Percentiles rank a stretch among this genome's conserved stretches.
Conservation (phyloP, 2,329 filamentous ascomycete genomes). For the Fusarium metavorans region DNA sequence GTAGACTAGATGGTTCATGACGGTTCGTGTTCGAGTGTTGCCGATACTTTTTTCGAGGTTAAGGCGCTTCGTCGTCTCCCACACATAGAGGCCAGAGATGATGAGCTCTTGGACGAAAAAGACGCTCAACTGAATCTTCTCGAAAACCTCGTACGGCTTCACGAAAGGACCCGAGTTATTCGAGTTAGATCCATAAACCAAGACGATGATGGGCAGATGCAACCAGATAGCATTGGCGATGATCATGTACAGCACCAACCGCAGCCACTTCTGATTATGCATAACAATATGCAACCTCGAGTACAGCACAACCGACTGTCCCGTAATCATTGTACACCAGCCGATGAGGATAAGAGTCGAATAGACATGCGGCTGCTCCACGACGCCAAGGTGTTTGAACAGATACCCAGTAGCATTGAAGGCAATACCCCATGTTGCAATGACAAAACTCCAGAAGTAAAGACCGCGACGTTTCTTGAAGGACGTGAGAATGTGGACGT, state of each 20-base stretch:
- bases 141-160: constrained; percentile 57
- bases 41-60: background rate
- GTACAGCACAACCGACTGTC: constrained; percentile 71
- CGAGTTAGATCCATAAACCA: constrained; percentile 65
- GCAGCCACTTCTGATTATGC: constrained; percentile 60
- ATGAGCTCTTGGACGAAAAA: constrained; percentile 68
- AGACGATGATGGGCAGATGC: constrained; percentile 64
- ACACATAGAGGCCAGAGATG: constrained; percentile 65
- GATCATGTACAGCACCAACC: constrained; percentile 67
- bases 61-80: constrained; percentile 57
- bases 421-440: constrained; percentile 48
- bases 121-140: constrained; percentile 66
- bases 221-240: constrained; percentile 62
- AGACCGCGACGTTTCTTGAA: constrained; percentile 49
- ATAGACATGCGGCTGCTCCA: constrained; percentile 19
- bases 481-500: constrained; percentile 46
- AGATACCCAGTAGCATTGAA: constrained; percentile 58
- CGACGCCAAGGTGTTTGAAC: constrained; percentile 49
- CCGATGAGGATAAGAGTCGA: constrained; percentile 46
- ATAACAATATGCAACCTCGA: constrained; percentile 71
- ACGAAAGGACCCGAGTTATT: constrained; percentile 34
- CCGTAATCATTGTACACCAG: constrained; percentile 66
- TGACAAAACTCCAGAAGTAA: constrained; percentile 54
- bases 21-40: constrained; percentile 1
- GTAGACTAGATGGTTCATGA: constrained; percentile 53